phyloP scores from a whole-genome alignment of 2,329 filamentous ascomycete genomes.

The Penicillium sp. region DNA sequence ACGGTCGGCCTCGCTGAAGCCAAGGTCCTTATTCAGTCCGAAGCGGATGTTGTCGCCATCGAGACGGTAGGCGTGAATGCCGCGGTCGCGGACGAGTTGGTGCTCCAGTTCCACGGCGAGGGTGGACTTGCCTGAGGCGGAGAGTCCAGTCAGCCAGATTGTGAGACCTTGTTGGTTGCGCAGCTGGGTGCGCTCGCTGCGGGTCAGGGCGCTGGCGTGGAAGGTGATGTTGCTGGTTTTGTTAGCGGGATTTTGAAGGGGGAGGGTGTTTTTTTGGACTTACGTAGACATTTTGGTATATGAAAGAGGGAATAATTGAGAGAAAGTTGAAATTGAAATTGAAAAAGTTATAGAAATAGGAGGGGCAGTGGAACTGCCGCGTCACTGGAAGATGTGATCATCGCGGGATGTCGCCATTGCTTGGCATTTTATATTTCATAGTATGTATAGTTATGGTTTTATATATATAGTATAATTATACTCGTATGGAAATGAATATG shows the following conservation, averaged over 20 bases:
- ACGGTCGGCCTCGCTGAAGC: slow-evolving; percentile 87
- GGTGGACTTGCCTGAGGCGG: slow-evolving; percentile 94
- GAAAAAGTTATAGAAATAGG: slow-evolving; percentile 9
- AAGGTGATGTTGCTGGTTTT: slow-evolving; percentile 46
- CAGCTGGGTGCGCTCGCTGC: slow-evolving; percentile 40
- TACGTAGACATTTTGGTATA: slow-evolving; percentile 38
- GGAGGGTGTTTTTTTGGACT: slow-evolving; percentile 10
- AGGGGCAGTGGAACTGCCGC: slow-evolving; percentile 15
- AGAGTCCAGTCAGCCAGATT: slow-evolving; percentile 96
- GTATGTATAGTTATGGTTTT: no score
- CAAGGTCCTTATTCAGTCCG: slow-evolving; percentile 95
- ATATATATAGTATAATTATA: no score
- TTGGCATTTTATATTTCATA: not conserved
- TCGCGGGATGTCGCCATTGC: slow-evolving; percentile 22
- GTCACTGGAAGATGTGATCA: slow-evolving; percentile 20
- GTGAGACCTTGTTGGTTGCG: slow-evolving; percentile 88
- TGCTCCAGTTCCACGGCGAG: slow-evolving; percentile 96
- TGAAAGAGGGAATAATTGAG: not conserved
- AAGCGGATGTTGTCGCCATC: slow-evolving; percentile 99
- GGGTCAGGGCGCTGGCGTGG: slow-evolving; percentile 45
- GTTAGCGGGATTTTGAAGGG: slow-evolving; percentile 5
- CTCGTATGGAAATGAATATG: not conserved
- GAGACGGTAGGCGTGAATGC: slow-evolving; percentile 81
- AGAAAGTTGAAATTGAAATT: not conserved
- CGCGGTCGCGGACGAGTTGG: slow-evolving; percentile 74